phyloP scores from a whole-genome alignment of 1,284 basidiomycete genomes.

The Ganoderma lingzhi region DNA sequence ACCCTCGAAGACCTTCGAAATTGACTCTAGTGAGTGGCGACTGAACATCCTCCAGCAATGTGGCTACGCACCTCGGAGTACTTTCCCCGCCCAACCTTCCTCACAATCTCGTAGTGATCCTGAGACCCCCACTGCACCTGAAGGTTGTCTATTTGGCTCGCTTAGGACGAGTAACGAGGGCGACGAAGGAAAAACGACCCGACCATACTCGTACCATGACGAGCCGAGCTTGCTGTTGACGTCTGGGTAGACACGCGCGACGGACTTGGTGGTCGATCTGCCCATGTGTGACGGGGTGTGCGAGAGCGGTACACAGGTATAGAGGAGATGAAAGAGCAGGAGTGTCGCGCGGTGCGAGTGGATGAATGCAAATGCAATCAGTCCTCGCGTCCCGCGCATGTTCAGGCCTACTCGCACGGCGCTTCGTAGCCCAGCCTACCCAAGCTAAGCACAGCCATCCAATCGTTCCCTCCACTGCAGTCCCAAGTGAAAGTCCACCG shows the following conservation, averaged over 20 bases:
- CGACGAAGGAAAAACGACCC: conserved; percentile 37
- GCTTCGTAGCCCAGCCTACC: conserved; percentile 13
- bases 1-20: conserved; percentile 92
- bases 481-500: too few relatives aligned
- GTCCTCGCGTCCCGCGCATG: conserved; percentile 32
- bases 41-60: conserved; percentile 17
- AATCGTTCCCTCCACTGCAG: not conserved
- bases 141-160: conserved; percentile 72
- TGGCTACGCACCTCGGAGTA: conserved; percentile 85
- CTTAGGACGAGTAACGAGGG: conserved; percentile 36
- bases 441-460: not conserved
- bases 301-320: conserved; percentile 17
- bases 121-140: conserved; percentile 96
- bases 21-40: conserved; percentile 12
- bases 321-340: conserved; percentile 27
- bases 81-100: conserved; percentile 97
- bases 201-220: conserved; percentile 86
- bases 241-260: conserved; percentile 79
- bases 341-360: conserved; percentile 22
- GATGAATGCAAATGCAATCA: conserved; percentile 25
- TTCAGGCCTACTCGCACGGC: conserved; percentile 22
- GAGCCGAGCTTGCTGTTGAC: conserved; percentile 78
- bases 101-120: conserved; percentile 98
- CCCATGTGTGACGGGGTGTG: conserved; percentile 53
- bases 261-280: conserved; percentile 71